These are phyloP conservation scores for Ophiorrhiza pumila DNA, from an alignment of 257 asterid species.

Conservation along the genomic window DNA sequence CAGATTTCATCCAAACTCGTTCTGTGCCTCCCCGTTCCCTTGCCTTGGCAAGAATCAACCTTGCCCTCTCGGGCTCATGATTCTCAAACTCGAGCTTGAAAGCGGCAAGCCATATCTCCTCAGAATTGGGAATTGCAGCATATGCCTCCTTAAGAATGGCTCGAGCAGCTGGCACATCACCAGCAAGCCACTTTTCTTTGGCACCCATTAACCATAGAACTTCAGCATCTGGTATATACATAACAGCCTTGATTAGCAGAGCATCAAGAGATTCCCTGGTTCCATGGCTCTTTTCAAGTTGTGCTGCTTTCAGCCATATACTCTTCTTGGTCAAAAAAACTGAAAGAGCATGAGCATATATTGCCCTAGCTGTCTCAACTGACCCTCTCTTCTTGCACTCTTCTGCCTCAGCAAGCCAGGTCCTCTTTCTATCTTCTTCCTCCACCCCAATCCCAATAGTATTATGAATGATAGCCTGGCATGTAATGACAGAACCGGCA, in stretches of 20 bases:
- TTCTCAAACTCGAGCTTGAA: constrained; percentile 97
- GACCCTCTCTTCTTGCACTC: constrained; percentile 94
- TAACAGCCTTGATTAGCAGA: constrained; percentile 77
- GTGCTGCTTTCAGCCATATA: constrained; percentile 98
- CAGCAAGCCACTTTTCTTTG: constrained; percentile 98
- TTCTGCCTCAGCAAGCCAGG: constrained; percentile 98
- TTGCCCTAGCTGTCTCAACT: constrained; percentile 87
- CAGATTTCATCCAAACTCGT: constrained; percentile 98
- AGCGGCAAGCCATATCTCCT: constrained; percentile 98
- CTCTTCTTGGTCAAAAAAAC: constrained; percentile 84
- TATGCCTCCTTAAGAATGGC: constrained; percentile 93
- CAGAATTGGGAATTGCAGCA: constrained; percentile 93
- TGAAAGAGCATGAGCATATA: constrained; percentile 75
- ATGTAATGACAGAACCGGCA: constrained; percentile 81
- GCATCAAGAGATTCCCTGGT: constrained; percentile 83
- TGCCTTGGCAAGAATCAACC: constrained; percentile 86
- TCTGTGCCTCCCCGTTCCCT: constrained; percentile 87
- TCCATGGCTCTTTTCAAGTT: constrained; percentile 93
- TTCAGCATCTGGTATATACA: constrained; percentile 84
- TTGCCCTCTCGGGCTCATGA: constrained; percentile 86
- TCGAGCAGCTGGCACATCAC: constrained; percentile 90
- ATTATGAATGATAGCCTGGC: constrained; percentile 76
- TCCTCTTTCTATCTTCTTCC: constrained; percentile 91
- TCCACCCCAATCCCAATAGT: constrained; percentile 87
- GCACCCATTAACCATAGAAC: constrained; percentile 97